These are phyloP conservation scores for Herpomyces periplanetae DNA, from an alignment of 2,329 filamentous ascomycete genomes.

Conservation along the genomic window DNA sequence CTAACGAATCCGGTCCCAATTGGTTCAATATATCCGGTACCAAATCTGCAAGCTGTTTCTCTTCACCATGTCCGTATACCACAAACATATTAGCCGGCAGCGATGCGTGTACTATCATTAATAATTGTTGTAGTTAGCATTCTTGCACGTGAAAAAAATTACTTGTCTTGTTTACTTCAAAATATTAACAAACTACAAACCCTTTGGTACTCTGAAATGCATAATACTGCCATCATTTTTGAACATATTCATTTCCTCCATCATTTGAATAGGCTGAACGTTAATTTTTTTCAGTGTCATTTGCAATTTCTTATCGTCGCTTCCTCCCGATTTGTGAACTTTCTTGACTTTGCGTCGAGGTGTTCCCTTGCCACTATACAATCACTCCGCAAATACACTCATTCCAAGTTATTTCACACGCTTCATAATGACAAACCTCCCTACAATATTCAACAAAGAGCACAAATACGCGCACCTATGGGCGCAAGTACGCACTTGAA, in stretches of 20 bases:
- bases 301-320: conserved; percentile 99
- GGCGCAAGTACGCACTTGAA: no score
- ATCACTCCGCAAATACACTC: conserved; percentile 1
- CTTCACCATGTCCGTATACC: conserved; percentile 92
- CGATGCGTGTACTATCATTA: conserved; percentile 43
- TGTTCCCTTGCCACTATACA: conserved; percentile 59
- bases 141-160: not conserved
- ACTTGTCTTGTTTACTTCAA: conserved; percentile 1
- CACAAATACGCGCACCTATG: conserved; percentile 1
- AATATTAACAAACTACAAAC: conserved; percentile 14
- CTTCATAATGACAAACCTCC: conserved; percentile 1
- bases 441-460: conserved; percentile 1
- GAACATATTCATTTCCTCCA: conserved; percentile 99
- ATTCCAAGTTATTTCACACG: conserved; percentile 1
- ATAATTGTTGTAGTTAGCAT: conserved; percentile 1
- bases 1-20: conserved; percentile 86
- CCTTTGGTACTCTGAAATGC: conserved; percentile 90
- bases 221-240: conserved; percentile 99
- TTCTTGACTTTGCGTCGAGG: conserved; percentile 96
- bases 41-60: conserved; percentile 98
- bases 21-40: conserved; percentile 98
- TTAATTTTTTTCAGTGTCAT: conserved; percentile 93
- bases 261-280: conserved; percentile 93
- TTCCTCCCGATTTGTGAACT: conserved; percentile 57
- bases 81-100: conserved; percentile 96